Evolutionary conservation across 1,284 basidiomycete genomes (phyloP).

Genomic region (Ceratobasidium sp.): DNA sequence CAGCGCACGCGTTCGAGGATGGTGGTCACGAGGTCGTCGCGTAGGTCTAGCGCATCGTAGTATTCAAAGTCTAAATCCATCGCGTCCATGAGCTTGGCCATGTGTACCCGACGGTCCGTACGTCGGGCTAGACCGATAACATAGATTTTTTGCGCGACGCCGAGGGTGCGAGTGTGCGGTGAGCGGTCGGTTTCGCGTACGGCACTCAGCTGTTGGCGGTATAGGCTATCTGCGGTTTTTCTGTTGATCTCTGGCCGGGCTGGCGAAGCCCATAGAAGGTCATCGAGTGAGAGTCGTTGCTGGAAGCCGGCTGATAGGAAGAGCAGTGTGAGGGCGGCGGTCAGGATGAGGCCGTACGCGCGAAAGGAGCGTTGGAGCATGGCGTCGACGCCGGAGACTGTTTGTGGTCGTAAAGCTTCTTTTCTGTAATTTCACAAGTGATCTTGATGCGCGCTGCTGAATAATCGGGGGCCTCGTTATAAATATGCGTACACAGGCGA

Average conservation of each 20-base stretch:
- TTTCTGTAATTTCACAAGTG: not conserved
- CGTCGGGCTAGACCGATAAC: constrained; percentile 50
- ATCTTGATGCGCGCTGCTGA: not conserved
- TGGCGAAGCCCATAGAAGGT: constrained; percentile 22
- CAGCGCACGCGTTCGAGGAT: constrained; percentile 48
- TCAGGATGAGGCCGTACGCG: constrained; percentile 32
- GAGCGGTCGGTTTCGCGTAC: constrained; percentile 44
- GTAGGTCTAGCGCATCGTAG: constrained; percentile 47
- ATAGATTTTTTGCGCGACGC: constrained; percentile 50
- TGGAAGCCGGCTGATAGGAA: constrained; percentile 24
- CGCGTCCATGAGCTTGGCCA: constrained; percentile 47
- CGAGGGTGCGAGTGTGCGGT: constrained; percentile 48
- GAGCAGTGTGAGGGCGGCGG: constrained; percentile 10
- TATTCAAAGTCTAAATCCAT: constrained; percentile 49
- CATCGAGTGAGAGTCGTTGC: constrained; percentile 38
- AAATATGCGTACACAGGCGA: not conserved
- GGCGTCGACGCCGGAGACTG: not conserved
- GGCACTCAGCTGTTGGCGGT: constrained; percentile 35
- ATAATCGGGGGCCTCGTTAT: not conserved
- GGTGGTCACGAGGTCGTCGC: constrained; percentile 31
- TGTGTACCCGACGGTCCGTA: constrained; percentile 49
- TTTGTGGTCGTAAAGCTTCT: not conserved
- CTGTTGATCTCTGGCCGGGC: not conserved
- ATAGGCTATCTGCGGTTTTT: not conserved
- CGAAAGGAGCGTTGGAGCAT: constrained; percentile 41